Conservation (phyloP, 2,329 filamentous ascomycete species). For the Penicillium occitanis region DNA sequence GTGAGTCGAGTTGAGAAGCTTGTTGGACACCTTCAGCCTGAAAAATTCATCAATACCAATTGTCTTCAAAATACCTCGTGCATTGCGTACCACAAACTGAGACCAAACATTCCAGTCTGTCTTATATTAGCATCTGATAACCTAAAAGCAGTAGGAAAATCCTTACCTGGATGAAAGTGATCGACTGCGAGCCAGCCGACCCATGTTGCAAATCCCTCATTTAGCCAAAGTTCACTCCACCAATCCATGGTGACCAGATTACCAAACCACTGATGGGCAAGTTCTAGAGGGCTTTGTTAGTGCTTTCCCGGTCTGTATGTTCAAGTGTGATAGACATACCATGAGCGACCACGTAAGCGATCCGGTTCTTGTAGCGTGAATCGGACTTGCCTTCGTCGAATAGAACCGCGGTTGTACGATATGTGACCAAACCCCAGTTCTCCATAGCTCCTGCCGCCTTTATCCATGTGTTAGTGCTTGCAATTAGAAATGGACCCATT, state of each 20-base stretch:
- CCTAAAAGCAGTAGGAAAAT: background rate
- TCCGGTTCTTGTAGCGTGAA: slow-evolving; percentile 83
- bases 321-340: slow-evolving; percentile 31
- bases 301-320: background rate
- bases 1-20: slow-evolving; percentile 84
- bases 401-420: slow-evolving; percentile 91
- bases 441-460: slow-evolving; percentile 74
- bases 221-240: slow-evolving; percentile 92
- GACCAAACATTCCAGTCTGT: slow-evolving; percentile 95
- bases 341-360: slow-evolving; percentile 97
- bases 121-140: slow-evolving; percentile 7
- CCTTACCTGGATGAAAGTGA: slow-evolving; percentile 73
- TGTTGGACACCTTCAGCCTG: slow-evolving; percentile 87
- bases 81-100: slow-evolving; percentile 77
- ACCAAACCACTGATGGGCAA: slow-evolving; percentile 95
- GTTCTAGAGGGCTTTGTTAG: slow-evolving; percentile 52
- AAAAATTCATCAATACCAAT: slow-evolving; percentile 41
- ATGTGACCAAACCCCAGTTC: slow-evolving; percentile 96
- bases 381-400: slow-evolving; percentile 93
- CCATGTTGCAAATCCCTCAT: slow-evolving; percentile 97
- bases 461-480: slow-evolving; percentile 40
- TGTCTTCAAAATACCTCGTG: slow-evolving; percentile 51
- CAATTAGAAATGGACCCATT: slow-evolving; percentile 22
- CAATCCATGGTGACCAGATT: slow-evolving; percentile 96
- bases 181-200: slow-evolving; percentile 93